Base-by-base conservation (phyloP, 73 alveolate species). In the Stentor roeselii region DNA sequence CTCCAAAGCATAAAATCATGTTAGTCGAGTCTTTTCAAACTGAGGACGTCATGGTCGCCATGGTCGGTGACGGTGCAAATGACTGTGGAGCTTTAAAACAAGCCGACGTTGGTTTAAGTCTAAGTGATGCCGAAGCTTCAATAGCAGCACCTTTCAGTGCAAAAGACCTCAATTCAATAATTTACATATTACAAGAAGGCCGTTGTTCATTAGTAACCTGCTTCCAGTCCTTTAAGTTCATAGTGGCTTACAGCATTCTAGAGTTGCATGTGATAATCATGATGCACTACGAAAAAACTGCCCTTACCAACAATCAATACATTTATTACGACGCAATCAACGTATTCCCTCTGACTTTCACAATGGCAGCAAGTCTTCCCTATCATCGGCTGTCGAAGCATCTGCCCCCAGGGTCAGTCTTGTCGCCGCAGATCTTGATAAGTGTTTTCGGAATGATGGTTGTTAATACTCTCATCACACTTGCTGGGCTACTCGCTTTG, bases 21-120 rank as follows among this genome's bases (percentile, higher is more conserved):
- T 90, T 98, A 35, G 96, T 98, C 14, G 95, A 90, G 32, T 32
- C 90, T 40, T 92, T 98, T 14, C 88, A 96, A 88, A 42, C 41
- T 21, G 78, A 84, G 59, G 89, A 90, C 35, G 92, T 91, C 1
- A 38, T 88, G 36, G 92, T 97, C 36, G 98, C 98, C 41, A 97
- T 97, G 99, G 97, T 99, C 60, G 99, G 99, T 3, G 99, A 97
- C 88, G 99, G 99, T 27, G 99, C 99, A 0, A 97, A 97, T 89
- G 99, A 97, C 86, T 97, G 99, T 83, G 98, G 97, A 3, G 99
- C 99, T 0, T 82, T 97, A 50, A 96, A 96, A 87, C 87, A 90
- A n/a, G 99, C 99, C 4, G 99, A 97, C 87, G 95, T 94, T 31
- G 99, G 99, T 3, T 85, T 96, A n/a, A 15, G 82, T n/a, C 88